Evolutionary conservation across 2,329 filamentous ascomycete genomes (phyloP).

Genomic region (Chaetomiaceae sp.): DNA sequence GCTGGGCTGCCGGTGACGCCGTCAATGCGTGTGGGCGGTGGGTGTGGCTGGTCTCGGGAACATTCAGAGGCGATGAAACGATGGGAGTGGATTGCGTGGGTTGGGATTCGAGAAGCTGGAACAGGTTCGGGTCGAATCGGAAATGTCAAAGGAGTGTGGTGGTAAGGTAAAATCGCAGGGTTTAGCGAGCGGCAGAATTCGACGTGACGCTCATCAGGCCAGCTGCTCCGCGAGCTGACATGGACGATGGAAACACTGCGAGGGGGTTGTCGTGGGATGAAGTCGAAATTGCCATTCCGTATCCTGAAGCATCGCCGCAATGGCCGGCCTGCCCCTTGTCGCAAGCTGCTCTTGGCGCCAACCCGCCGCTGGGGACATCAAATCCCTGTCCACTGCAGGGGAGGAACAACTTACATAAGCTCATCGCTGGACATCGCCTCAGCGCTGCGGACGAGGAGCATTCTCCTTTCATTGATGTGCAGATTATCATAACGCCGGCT

Average conservation of each 20-base stretch:
- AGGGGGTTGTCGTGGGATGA: background rate
- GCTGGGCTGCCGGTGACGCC: background rate
- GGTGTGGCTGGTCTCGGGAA: background rate
- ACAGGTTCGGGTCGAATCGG: background rate
- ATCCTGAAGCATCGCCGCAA: background rate
- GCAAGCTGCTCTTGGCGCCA: constrained; percentile 10
- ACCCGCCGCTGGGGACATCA: background rate
- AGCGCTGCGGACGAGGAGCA: too few relatives aligned
- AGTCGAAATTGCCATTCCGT: constrained; percentile 6
- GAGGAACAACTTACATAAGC: background rate
- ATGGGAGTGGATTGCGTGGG: background rate
- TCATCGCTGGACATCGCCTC: too few relatives aligned
- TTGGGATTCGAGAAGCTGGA: background rate
- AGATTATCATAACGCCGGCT: too few relatives aligned
- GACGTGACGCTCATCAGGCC: constrained; percentile 7
- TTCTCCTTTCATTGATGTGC: too few relatives aligned
- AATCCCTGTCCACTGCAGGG: background rate
- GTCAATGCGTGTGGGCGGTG: background rate
- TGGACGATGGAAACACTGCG: constrained; percentile 3
- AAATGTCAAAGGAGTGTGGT: background rate
- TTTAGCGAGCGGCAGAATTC: constrained; percentile 9
- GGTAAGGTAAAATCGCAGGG: background rate
- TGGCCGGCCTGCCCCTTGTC: constrained; percentile 1
- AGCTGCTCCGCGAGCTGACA: constrained; percentile 5
- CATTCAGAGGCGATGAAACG: background rate